Evolutionary conservation across 306 rosid genomes (phyloP).

Genomic region (Vigna mungo): DNA sequence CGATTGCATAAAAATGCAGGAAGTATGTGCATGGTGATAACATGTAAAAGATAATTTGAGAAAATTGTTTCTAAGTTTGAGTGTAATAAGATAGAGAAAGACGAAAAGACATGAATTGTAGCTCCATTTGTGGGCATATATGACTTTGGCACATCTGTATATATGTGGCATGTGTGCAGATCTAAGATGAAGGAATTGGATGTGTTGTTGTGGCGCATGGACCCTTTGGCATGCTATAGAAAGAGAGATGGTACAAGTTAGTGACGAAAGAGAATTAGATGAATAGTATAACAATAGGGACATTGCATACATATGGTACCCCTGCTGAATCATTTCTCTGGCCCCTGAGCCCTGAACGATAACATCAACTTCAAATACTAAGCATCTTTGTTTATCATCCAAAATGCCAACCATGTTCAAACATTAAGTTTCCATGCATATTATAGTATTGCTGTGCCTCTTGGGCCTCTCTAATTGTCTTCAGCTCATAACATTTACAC

Average conservation of each 20-base stretch:
- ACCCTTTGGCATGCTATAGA: constrained; percentile 51
- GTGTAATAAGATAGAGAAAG: background rate
- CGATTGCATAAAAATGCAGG: background rate
- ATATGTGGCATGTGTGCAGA: constrained; percentile 34
- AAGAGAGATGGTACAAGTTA: constrained; percentile 36
- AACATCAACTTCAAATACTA: constrained; percentile 43
- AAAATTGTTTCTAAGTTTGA: background rate
- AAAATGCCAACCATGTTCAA: constrained; percentile 48
- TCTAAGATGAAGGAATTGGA: constrained; percentile 39
- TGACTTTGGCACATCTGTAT: constrained; percentile 41
- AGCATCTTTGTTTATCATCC: constrained; percentile 47
- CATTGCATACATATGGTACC: constrained; percentile 51
- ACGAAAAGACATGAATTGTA: constrained; percentile 1
- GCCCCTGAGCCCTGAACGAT: constrained; percentile 39
- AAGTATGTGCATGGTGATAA: background rate
- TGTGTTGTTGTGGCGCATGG: constrained; percentile 40
- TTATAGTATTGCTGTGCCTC: constrained; percentile 36
- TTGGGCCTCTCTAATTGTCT: constrained; percentile 50
- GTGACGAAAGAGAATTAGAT: constrained; percentile 51
- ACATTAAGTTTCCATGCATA: constrained; percentile 38
- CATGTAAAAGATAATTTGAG: background rate
- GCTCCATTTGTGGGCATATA: background rate
- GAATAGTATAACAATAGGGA: constrained; percentile 56
- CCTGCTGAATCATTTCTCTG: constrained; percentile 50
- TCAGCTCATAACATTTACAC: constrained; percentile 42